Conservation (phyloP, 2,329 filamentous ascomycete genomes). For the Zymoseptoria passerinii region DNA sequence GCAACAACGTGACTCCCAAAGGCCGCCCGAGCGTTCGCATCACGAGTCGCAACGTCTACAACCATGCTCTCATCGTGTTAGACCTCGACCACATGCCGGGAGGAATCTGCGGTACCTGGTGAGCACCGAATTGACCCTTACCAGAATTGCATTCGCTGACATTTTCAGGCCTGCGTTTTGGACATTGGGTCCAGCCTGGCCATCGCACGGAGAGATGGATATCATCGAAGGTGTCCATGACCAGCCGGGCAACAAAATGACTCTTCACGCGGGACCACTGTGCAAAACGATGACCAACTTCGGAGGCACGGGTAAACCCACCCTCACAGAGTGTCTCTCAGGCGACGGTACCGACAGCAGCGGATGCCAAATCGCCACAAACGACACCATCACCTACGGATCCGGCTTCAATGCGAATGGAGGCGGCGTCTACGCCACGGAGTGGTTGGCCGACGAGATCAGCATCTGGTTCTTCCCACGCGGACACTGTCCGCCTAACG, state of each 20-base stretch:
- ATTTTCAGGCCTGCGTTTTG: slow-evolving; percentile 50
- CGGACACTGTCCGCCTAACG: slow-evolving; percentile 30
- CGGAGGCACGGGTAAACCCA: slow-evolving; percentile 63
- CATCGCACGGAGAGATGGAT: slow-evolving; percentile 32
- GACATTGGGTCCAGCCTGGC: slow-evolving; percentile 44
- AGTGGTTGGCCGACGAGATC: slow-evolving; percentile 26
- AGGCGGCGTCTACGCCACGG: slow-evolving; percentile 32
- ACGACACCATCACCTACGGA: slow-evolving; percentile 32
- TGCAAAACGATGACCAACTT: slow-evolving; percentile 39
- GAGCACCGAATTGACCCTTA: neutral
- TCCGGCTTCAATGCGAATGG: slow-evolving; percentile 38
- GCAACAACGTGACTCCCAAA: slow-evolving; percentile 33
- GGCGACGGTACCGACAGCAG: slow-evolving; percentile 34
- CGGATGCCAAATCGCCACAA: slow-evolving; percentile 42
- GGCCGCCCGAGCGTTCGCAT: slow-evolving; percentile 67
- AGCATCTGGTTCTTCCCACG: slow-evolving; percentile 32
- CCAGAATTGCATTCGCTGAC: neutral
- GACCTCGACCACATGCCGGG: slow-evolving; percentile 68
- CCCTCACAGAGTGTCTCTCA: slow-evolving; percentile 25
- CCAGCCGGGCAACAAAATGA: slow-evolving; percentile 28
- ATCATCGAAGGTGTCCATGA: slow-evolving; percentile 35
- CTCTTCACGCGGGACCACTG: slow-evolving; percentile 29
- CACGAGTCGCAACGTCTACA: slow-evolving; percentile 55
- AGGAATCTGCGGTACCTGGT: slow-evolving; percentile 62
- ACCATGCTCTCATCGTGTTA: slow-evolving; percentile 60